Conservation (phyloP, 2,329 filamentous ascomycete genomes). For the Akanthomyces muscarius region DNA sequence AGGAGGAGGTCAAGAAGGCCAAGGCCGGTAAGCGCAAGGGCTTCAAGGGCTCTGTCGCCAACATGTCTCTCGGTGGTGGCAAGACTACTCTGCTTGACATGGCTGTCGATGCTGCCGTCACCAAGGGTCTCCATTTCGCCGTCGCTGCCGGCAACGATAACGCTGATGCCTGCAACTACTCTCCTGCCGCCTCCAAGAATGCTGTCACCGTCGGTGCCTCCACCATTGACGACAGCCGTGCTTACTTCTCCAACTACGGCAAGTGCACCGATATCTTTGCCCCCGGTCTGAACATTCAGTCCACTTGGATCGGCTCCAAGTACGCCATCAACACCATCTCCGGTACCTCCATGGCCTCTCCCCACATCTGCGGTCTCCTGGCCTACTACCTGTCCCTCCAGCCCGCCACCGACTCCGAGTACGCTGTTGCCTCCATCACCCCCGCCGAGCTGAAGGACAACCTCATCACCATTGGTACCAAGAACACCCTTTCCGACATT, state of each 20-base stretch:
- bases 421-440: slow-evolving; percentile 81
- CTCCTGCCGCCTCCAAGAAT: slow-evolving; percentile 84
- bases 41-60: slow-evolving; percentile 98
- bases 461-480: slow-evolving; percentile 78
- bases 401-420: slow-evolving; percentile 84
- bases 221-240: slow-evolving; percentile 88
- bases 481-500: slow-evolving; percentile 73
- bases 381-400: slow-evolving; percentile 98
- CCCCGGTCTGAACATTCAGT: slow-evolving; percentile 92
- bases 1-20: slow-evolving; percentile 68
- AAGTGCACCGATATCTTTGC: slow-evolving; percentile 99
- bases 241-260: slow-evolving; percentile 99
- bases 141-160: slow-evolving; percentile 99
- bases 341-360: slow-evolving; percentile 98
- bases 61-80: slow-evolving; percentile 98
- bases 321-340: slow-evolving; percentile 98
- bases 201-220: slow-evolving; percentile 96
- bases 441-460: slow-evolving; percentile 91
- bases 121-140: slow-evolving; percentile 91
- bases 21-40: slow-evolving; percentile 89
- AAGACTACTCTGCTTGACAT: slow-evolving; percentile 89
- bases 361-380: slow-evolving; percentile 91
- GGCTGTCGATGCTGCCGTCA: slow-evolving; percentile 89
- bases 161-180: slow-evolving; percentile 98
- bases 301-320: slow-evolving; percentile 97